Evolutionary conservation across 106 monocot genomes (phyloP), one percentile per base, ranked within the genome.

Genomic region (Dendrobium officinale): DNA sequence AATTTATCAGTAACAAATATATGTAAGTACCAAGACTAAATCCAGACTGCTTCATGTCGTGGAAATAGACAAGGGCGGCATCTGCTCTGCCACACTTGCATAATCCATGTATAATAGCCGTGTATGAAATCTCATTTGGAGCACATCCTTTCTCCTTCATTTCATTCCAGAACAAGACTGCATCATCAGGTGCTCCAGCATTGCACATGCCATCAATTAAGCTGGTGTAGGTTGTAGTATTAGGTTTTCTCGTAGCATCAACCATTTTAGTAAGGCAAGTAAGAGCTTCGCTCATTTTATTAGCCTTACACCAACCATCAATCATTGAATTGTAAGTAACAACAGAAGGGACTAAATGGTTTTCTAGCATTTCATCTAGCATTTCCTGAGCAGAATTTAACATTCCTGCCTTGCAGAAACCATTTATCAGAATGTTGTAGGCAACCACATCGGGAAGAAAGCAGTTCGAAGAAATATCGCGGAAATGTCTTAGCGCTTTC

Each of bases 391-490:
- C 95, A 56, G 84, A 85, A 26, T 29, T 47, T 70, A 88, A 67
- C 79, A 82, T 92, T 64, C 95, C 90, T 61, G 85, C 81, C 83
- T 95, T 95, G 66, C 90, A 83, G 44, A 95, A 95, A 70, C 92
- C 95, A 85, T 88, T 87, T 73, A 95, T 90, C 48, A 95, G 77
- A 74, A 95, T 92, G 84, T 95, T 95, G 85, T 92, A 85, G 13
- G 90, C 95, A 81, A 95, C 92, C 24, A 95, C 95, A 84, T 95
- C 95, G 13, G 88, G 88, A 82, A 87, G 55, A 81, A 86, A 95
- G 78, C 73, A 78, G 22, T 43, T 77, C 26, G 75, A 83, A 79
- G 88, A 87, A 1, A 95, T 73, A 66, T 76, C 82, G 24, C 80
- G 90, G 75, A 95, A 95, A 73, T 90, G 77, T 48, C 80, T 84